Evolutionary conservation across 305 asterid species (phyloP).

Genomic region (Fraxinus sp.): DNA sequence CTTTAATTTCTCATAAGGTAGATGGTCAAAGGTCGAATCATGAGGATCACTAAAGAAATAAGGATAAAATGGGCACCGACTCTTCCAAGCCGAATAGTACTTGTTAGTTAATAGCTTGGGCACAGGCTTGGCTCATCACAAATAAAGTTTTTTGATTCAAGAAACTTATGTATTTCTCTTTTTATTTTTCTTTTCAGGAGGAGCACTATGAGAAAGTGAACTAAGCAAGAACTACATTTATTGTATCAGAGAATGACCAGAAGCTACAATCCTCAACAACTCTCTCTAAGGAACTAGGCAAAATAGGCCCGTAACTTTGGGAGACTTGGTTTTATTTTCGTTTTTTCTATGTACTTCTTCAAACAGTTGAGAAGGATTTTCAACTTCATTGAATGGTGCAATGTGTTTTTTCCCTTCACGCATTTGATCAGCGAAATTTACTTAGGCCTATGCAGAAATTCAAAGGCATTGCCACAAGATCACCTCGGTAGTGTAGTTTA

Average conservation of each 20-base stretch:
- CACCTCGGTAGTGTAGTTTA: background rate
- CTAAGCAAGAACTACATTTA: background rate
- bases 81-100: background rate
- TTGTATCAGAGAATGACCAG: background rate
- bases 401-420: background rate
- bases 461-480: background rate
- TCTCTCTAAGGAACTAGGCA: background rate
- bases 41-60: background rate
- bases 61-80: too few species aligned
- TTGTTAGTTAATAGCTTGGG: background rate
- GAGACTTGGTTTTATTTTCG: background rate
- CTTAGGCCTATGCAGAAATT: background rate
- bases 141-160: background rate
- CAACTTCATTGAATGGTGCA: constrained; percentile 14
- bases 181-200: background rate
- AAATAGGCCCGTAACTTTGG: background rate
- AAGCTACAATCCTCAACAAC: background rate
- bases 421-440: background rate
- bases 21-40: too few species aligned
- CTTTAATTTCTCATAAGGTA: background rate
- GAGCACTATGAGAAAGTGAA: constrained; percentile 17
- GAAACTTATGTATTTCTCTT: background rate
- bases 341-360: background rate
- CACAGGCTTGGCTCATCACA: background rate
- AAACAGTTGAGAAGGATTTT: background rate